Percentiles rank a stretch among this genome's conserved stretches.
Conservation (phyloP, 2,329 filamentous ascomycete genomes). For the Ophiocordyceps camponoti-floridani region DNA sequence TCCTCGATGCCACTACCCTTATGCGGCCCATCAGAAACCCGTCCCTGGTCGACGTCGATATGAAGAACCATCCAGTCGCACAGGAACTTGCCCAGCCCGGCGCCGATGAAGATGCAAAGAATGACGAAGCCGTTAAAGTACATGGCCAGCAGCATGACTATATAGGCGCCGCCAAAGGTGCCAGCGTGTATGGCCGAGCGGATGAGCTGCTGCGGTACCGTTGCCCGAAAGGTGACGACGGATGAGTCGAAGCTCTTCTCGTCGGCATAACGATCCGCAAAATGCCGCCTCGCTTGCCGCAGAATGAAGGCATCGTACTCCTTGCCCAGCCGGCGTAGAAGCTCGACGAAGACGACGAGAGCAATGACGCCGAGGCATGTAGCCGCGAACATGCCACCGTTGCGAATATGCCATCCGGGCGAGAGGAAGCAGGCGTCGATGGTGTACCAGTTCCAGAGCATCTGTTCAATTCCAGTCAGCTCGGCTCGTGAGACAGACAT, state of each 20-base stretch:
- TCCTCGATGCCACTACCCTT: slow-evolving; percentile 20
- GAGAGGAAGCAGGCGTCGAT: slow-evolving; percentile 58
- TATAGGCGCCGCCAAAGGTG: slow-evolving; percentile 59
- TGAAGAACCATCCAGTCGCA: slow-evolving; percentile 31
- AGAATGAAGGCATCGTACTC: slow-evolving; percentile 54
- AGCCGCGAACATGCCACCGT: slow-evolving; percentile 54
- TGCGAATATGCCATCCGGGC: slow-evolving; percentile 52
- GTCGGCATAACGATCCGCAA: slow-evolving; percentile 7
- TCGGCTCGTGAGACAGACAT: not conserved
- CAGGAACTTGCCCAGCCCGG: slow-evolving; percentile 32
- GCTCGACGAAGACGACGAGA: slow-evolving; percentile 53
- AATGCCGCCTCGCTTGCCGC: slow-evolving; percentile 23
- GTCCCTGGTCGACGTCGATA: slow-evolving; percentile 15
- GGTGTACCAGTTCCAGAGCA: slow-evolving; percentile 67
- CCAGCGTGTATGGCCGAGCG: slow-evolving; percentile 49
- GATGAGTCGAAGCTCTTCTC: slow-evolving; percentile 6
- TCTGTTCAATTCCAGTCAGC: slow-evolving; percentile 23
- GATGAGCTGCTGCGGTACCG: slow-evolving; percentile 42
- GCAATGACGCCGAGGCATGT: slow-evolving; percentile 61
- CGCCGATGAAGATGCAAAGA: slow-evolving; percentile 51
- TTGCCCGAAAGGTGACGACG: slow-evolving; percentile 30
- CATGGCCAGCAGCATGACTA: slow-evolving; percentile 53
- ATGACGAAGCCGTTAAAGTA: slow-evolving; percentile 56
- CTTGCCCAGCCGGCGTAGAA: slow-evolving; percentile 49
- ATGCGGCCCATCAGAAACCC: slow-evolving; percentile 3